Evolutionary conservation across 441 rosid genomes (phyloP), one percentile per base, ranked within the genome.

Genomic region (Oxalis stricta): DNA sequence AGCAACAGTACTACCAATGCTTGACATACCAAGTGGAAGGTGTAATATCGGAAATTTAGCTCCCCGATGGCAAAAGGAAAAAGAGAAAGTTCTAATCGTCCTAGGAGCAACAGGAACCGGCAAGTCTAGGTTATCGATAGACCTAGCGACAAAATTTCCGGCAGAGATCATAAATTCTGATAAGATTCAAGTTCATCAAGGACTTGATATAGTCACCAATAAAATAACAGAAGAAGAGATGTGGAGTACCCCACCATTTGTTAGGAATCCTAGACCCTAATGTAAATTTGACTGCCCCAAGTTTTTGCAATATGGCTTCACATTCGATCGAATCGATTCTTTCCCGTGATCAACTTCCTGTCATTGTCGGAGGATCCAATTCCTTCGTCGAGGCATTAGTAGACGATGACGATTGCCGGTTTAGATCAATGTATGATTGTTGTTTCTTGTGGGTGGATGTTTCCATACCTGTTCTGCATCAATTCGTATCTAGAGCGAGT

Each of bases 101-200:
- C 68, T 79, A 77, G 94, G 94, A 5, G 77, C 89, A 8, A 83
- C 94, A 0, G 94, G 86, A 5, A 65, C 82, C 0, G 94, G 94
- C 12, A 83, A 83, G 54, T 79, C 94, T 15, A 55, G 70, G 6
- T 79, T 83, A 20, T 77, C 94, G 5, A 38, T 79, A 5, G 86
- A 83, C 38, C 32, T 83, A 11, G 94, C 89, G 21, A 50, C 66
- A 18, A 73, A 54, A 26, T 69, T 70, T 30, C 72, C 65, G 0
- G 74, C 82, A 0, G 94, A 83, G 53, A 70, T 83, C 41, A 64
- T 79, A 16, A 83, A 83, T 38, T 79, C 94, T 0, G 94, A 83
- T 46, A 83, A 83, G 64, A 79, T 83, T 48, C 94, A 83, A 57
- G 69, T 65, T 29, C 72, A 77, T 21, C 32, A 56, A 37, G 94